Evolutionary conservation across 805 yeast genomes (phyloP).

Genomic region (Lachancea lanzarotensis): DNA sequence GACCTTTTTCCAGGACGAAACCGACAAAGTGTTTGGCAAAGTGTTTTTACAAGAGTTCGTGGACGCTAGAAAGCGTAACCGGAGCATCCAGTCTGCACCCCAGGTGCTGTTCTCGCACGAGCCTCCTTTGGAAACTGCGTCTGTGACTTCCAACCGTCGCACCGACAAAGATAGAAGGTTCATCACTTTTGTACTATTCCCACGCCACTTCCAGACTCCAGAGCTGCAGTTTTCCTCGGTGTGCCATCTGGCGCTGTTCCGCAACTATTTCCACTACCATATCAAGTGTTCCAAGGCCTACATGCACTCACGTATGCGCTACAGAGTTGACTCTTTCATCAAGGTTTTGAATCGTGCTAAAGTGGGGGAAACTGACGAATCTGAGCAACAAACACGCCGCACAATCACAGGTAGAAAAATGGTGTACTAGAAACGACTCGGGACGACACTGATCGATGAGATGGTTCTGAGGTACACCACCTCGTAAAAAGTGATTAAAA

Average conservation of each 20-base stretch:
- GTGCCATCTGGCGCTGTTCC: conserved; percentile 83
- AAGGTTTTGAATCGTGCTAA: conserved; percentile 95
- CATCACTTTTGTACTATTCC: conserved; percentile 70
- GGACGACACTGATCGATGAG: no score
- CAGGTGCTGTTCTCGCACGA: conserved; percentile 92
- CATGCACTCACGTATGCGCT: conserved; percentile 98
- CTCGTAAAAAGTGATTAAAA: neutral
- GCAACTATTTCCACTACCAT: conserved; percentile 98
- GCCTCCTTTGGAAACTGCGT: conserved; percentile 82
- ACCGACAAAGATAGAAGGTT: conserved; percentile 40
- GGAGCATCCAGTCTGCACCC: conserved; percentile 96
- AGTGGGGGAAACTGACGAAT: conserved; percentile 73
- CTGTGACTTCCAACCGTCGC: conserved; percentile 33
- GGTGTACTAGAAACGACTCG: conserved; percentile 17
- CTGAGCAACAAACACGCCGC: conserved; percentile 22
- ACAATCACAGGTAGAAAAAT: conserved; percentile 32
- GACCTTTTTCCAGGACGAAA: conserved; percentile 91
- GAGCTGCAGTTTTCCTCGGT: conserved; percentile 39
- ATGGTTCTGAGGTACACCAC: no score
- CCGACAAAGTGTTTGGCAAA: conserved; percentile 86
- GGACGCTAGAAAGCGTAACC: conserved; percentile 87
- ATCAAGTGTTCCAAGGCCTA: conserved; percentile 97
- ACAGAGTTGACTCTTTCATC: conserved; percentile 85
- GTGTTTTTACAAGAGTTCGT: conserved; percentile 90
- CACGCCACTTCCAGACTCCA: conserved; percentile 76